Base-by-base conservation (phyloP, 768 basidiomycete species). In the Erythrobasidium yunnanense region DNA sequence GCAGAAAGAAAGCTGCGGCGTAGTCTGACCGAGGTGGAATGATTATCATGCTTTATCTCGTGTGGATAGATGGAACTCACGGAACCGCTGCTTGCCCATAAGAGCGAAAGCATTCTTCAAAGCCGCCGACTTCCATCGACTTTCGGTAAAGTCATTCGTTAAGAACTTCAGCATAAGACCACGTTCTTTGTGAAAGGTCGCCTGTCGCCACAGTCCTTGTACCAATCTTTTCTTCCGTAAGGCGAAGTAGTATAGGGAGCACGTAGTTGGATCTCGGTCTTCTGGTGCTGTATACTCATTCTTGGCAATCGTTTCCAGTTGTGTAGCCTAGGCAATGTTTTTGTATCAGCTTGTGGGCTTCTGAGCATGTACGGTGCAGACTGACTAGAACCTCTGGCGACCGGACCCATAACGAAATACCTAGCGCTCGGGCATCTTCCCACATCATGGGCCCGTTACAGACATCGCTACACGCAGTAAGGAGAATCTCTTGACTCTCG, bases 1-100 rank as follows among this genome's bases (percentile, higher is more conserved):
- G 82, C 45, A 99, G 80, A 79, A 99, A 99, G 78, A 99, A 99
- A 0, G 91, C 92, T 0, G 91, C 91, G n/a, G 95, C 92, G 73
- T 96, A 97, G 74, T 90, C 95, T 96, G 73, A 13, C 20, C 63
- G 18, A 23, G 30, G 25, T 27, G 56, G 70, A 53, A 27, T 74
- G 46, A 29, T 18, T 42, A 17, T 25, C n/a, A n/a, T n/a, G n/a
- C n/a, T n/a, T n/a, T 23, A 13, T 27, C 20, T 20, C 17, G 2
- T 45, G 5, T 47, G 30, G 30, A n/a, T 18, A 23, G 30, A 27
- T 18, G 27, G n/a, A 4, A 77, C 86, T 46, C 53, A 92, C 93
- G 90, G 73, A 88, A 96, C 29, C 95, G 83, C 66, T 86, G 88
- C 78, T 93, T 97, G 73, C 87, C 81, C 66, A 99, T 75, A 46